phyloP scores from a whole-genome alignment of 805 yeast species.

The Yarrowia deformans region DNA sequence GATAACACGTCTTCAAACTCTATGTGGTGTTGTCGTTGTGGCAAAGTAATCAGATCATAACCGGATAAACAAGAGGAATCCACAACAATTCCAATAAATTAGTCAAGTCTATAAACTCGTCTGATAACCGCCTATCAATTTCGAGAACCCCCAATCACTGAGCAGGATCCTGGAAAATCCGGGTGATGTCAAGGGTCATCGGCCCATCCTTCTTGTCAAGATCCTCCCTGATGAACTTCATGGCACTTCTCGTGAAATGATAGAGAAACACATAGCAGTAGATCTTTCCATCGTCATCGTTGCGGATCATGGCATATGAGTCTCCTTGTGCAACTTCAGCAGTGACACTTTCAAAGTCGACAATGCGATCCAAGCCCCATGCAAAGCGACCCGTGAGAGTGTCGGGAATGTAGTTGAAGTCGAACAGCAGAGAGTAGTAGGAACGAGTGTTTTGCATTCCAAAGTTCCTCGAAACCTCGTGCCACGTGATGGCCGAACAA shows the following conservation, averaged over 20 bases:
- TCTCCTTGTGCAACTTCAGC: conserved; percentile 4
- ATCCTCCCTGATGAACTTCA: neutral
- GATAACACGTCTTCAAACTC: conserved; percentile 1
- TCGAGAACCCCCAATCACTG: neutral
- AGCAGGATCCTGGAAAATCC: neutral
- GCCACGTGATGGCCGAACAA: neutral
- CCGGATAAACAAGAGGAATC: too few relatives aligned
- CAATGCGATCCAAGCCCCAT: conserved; percentile 1
- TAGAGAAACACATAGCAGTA: conserved; percentile 11
- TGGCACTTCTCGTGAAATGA: neutral
- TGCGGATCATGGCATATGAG: neutral
- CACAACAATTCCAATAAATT: neutral
- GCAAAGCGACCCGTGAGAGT: conserved; percentile 4
- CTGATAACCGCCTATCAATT: too few relatives aligned
- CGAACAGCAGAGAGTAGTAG: neutral
- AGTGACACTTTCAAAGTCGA: neutral
- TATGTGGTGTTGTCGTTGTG: neutral
- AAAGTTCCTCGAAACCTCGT: neutral
- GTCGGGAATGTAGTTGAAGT: conserved; percentile 16
- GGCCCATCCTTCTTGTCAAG: neutral
- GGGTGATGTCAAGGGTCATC: neutral
- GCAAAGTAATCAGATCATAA: neutral
- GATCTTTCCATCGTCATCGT: neutral
- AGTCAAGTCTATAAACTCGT: neutral
- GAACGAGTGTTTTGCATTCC: neutral